Conservation (phyloP, 2,329 filamentous ascomycete genomes). For the Tetracladium maxilliforme region DNA sequence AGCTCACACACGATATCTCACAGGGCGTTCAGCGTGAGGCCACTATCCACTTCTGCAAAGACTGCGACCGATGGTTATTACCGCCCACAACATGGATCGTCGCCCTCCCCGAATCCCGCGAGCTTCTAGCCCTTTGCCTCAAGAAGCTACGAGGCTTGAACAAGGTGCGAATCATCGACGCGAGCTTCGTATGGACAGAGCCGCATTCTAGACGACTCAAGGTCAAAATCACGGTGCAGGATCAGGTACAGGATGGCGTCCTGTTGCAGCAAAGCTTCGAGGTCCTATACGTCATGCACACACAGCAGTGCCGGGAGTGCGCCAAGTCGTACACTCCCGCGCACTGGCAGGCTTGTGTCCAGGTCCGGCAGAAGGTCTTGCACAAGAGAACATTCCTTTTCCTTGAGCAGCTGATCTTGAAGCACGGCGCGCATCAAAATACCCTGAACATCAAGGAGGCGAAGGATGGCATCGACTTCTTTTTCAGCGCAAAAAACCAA, state of each 20-base stretch:
- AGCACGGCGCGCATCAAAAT: constrained; percentile 80
- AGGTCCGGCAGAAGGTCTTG: constrained; percentile 84
- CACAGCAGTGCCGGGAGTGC: constrained; percentile 90
- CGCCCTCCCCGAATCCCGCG: constrained; percentile 74
- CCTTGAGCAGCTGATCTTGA: constrained; percentile 89
- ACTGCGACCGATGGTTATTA: constrained; percentile 88
- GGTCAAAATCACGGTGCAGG: constrained; percentile 89
- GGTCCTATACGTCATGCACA: constrained; percentile 79
- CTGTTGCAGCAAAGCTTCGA: constrained; percentile 88
- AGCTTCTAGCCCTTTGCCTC: constrained; percentile 82
- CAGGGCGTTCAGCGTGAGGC: constrained; percentile 84
- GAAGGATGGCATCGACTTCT: constrained; percentile 93
- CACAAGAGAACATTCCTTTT: constrained; percentile 80
- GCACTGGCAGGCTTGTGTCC: constrained; percentile 84
- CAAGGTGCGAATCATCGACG: constrained; percentile 90
- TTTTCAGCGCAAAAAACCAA: constrained; percentile 77
- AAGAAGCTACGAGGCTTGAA: constrained; percentile 74
- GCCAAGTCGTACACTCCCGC: constrained; percentile 93
- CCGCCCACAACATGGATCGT: constrained; percentile 79
- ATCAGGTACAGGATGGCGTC: constrained; percentile 44
- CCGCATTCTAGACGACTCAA: constrained; percentile 86
- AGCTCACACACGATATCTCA: constrained; percentile 86
- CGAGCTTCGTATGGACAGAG: constrained; percentile 95
- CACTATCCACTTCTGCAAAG: constrained; percentile 77
- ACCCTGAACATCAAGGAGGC: constrained; percentile 98